Evolutionary conservation across 768 basidiomycete species (phyloP), one percentile per base, ranked within the genome.

Genomic region (Pholiota conissans): DNA sequence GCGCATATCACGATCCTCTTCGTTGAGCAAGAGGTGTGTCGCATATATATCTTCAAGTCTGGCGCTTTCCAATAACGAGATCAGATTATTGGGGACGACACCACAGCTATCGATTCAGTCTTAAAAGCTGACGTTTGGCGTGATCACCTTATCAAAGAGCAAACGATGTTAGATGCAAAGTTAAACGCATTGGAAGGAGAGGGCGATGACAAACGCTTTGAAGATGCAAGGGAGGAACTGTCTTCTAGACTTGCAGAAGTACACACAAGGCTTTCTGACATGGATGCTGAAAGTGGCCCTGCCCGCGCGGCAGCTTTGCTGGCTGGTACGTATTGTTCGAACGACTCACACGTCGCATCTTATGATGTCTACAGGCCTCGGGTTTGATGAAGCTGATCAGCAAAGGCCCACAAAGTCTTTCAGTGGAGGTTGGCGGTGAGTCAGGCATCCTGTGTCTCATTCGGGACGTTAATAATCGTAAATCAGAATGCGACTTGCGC

Each of bases 51-150:
- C n/a, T 24, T 24, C 5, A 22, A 30, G 18, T n/a, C 28, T 61
- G 32, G 27, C 27, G 20, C 53, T 28, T 2, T 4, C 7, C 32
- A 7, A 49, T 57, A 49, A 57, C 32, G 49, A 56, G 22, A 24
- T 39, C 49, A 95, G 91, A 90, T 98, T 63, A 70, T 93, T 54
- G 97, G 96, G 29, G 96, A 98, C 70, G 95, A 95, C 62, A 98
- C 95, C 0, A 76, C 78, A 1, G 97, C 97, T 2, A 79, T 99
- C 40, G 91, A 95, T 20, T 95, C 95, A 1, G 97, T 99, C 20
- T 80, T 99, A n/a, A 94, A 95, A 71, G 97, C 97, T n/a, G 97
- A 99, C 69, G 97, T 99, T 29, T 98, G 97, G 94, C 82, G 96
- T 69, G 95, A 96, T 66, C 90, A 93, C 62, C 79, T 98, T 16